Percentiles rank a stretch among this genome's conserved stretches.
Evolutionary conservation across 2,329 filamentous ascomycete species (phyloP).

Genomic region (Allantophomopsis lycopodina): DNA sequence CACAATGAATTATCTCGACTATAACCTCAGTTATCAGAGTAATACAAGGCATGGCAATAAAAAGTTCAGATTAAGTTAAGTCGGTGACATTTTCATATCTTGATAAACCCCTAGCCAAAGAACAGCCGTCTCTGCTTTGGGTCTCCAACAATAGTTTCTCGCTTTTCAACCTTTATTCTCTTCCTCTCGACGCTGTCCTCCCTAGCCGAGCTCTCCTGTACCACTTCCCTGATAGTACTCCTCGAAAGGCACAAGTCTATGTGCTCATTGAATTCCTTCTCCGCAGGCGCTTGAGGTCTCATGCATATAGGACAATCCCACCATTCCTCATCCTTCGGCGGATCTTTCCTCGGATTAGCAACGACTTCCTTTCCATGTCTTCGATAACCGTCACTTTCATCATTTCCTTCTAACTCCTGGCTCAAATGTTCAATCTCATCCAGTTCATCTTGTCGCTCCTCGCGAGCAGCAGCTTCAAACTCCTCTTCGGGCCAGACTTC

Average conservation of each 20-base stretch:
- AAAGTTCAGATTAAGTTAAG: no score
- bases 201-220: constrained; percentile 32
- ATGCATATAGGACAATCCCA: constrained; percentile 87
- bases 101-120: constrained; percentile 3
- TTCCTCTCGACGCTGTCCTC: constrained; percentile 7
- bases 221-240: constrained; percentile 72
- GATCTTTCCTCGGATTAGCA: constrained; percentile 25
- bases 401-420: constrained; percentile 27
- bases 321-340: constrained; percentile 30
- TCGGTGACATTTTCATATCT: no score
- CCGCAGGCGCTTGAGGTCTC: constrained; percentile 61
- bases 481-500: constrained; percentile 57
- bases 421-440: constrained; percentile 47
- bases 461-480: constrained; percentile 45
- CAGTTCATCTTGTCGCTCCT: constrained; percentile 45
- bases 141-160: constrained; percentile 3
- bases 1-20: no score
- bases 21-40: no score
- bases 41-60: no score
- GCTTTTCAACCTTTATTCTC: constrained; percentile 2
- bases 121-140: constrained; percentile 8
- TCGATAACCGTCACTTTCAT: constrained; percentile 8
- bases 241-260: constrained; percentile 84
- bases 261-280: constrained; percentile 74
- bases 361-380: constrained; percentile 37